A percentile compares a stretch with the other conserved stretches of the same genome.
Conservation (phyloP, 345 rosid genomes). For the Linum usitatissimum region DNA sequence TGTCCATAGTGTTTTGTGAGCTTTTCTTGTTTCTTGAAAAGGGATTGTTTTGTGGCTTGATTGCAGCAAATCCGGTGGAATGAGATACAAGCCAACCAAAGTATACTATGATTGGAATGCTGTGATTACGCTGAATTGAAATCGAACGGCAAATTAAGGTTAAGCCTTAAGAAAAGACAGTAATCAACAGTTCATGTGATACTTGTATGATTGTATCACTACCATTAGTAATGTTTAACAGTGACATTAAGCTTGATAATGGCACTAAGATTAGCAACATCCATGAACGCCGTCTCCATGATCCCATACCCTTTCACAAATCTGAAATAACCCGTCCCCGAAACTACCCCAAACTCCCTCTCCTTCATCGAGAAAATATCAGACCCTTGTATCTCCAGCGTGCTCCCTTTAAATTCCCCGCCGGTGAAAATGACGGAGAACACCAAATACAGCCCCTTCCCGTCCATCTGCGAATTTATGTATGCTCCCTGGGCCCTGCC, state of each 20-base stretch:
- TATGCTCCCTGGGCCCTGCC: slow-evolving; percentile 39
- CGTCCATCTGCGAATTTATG: slow-evolving; percentile 34
- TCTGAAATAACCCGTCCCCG: slow-evolving; percentile 34
- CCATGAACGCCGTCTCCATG: slow-evolving; percentile 32
- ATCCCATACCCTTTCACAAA: slow-evolving; percentile 33
- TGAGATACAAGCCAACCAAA: too few relatives aligned
- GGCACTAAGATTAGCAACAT: slow-evolving; percentile 27
- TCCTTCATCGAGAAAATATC: slow-evolving; percentile 28
- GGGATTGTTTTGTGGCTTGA: too few relatives aligned
- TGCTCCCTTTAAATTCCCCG: slow-evolving; percentile 32
- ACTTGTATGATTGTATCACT: too few relatives aligned
- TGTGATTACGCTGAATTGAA: too few relatives aligned
- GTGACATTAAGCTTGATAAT: slow-evolving; percentile 31
- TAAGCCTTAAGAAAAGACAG: too few relatives aligned
- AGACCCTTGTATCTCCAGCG: slow-evolving; percentile 35
- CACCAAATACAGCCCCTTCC: slow-evolving; percentile 33
- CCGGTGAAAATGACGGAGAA: slow-evolving; percentile 28
- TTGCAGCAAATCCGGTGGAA: too few relatives aligned
- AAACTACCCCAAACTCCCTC: slow-evolving; percentile 36
- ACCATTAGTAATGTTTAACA: slow-evolving; percentile 19
- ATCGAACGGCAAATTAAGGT: too few relatives aligned
- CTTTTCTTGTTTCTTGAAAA: too few relatives aligned
- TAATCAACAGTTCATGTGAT: too few relatives aligned
- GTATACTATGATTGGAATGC: too few relatives aligned
- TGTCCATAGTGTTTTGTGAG: too few relatives aligned